Percentiles rank a stretch among this genome's conserved stretches.
These are phyloP conservation scores for Kodamaea jinghongensis DNA, from an alignment of 805 yeast species.

Conservation along the genomic window DNA sequence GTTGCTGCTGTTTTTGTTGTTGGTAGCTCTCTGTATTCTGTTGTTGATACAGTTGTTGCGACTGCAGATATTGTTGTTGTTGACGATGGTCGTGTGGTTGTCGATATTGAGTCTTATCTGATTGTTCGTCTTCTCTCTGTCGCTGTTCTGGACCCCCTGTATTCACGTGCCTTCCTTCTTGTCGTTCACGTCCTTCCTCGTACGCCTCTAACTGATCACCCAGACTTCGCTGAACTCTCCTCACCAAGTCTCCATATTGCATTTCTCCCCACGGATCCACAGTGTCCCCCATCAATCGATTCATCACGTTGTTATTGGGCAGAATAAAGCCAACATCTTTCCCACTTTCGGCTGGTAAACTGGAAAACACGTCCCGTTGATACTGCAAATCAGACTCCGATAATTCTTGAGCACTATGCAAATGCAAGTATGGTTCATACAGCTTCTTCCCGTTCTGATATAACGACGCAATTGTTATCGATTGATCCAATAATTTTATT, in stretches of 20 bases:
- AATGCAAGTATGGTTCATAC: conserved; percentile 31
- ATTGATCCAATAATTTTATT: conserved; percentile 38
- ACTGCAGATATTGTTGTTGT: neutral
- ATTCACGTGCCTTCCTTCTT: no score
- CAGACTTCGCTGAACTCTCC: no score
- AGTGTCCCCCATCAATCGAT: no score
- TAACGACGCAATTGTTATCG: conserved; percentile 40
- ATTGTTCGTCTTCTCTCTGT: no score
- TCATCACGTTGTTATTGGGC: no score
- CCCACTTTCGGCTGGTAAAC: conserved; percentile 12
- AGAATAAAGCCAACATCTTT: no score
- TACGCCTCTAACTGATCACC: no score
- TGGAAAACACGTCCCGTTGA: conserved; percentile 20
- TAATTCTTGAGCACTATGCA: conserved; percentile 31
- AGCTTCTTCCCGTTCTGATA: conserved; percentile 32
- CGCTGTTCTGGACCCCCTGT: neutral
- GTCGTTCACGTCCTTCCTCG: no score
- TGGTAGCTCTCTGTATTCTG: neutral
- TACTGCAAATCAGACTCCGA: conserved; percentile 30
- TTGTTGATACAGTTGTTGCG: conserved; percentile 1
- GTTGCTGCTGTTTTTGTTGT: neutral
- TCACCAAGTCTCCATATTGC: no score
- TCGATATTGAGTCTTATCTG: no score
- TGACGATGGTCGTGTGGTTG: neutral
- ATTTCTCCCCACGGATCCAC: no score